Conservation (phyloP, 495 filamentous ascomycete species). For the Pyrenula massariospora region DNA sequence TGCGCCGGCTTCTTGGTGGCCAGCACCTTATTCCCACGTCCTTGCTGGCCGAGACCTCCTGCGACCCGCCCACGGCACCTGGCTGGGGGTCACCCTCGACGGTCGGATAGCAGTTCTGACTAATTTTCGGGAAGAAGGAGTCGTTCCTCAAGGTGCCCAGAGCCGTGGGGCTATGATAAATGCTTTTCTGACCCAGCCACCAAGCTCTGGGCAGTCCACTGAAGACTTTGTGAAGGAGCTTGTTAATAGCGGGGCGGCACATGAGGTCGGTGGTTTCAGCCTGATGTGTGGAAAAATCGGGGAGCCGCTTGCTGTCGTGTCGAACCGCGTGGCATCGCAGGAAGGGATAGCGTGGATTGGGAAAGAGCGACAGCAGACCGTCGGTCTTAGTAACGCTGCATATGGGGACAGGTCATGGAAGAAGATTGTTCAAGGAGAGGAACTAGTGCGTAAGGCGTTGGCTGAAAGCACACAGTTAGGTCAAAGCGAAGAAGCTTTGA, state of each 20-base stretch:
- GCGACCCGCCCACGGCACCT: conserved; percentile 64
- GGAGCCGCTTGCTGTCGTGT: conserved; percentile 73
- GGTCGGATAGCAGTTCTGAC: conserved; percentile 86
- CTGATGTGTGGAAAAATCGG: conserved; percentile 76
- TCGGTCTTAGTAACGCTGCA: conserved; percentile 78
- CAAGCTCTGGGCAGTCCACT: conserved; percentile 23
- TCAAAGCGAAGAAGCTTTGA: conserved; percentile 49
- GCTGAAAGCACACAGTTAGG: conserved; percentile 29
- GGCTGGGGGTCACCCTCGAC: conserved; percentile 78
- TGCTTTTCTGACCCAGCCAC: conserved; percentile 57
- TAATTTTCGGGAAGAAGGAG: conserved; percentile 77
- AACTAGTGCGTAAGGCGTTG: conserved; percentile 34
- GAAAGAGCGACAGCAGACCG: conserved; percentile 45
- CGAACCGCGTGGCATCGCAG: conserved; percentile 62
- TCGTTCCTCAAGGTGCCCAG: conserved; percentile 42
- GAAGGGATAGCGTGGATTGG: conserved; percentile 57
- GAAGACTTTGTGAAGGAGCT: conserved; percentile 58
- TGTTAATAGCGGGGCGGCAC: conserved; percentile 34
- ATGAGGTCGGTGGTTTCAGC: conserved; percentile 81
- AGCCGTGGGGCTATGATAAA: conserved; percentile 81
- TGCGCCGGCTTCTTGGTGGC: conserved; percentile 75
- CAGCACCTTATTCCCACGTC: conserved; percentile 41
- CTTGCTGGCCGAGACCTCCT: conserved; percentile 60
- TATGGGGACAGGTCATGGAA: conserved; percentile 68
- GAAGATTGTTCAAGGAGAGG: conserved; percentile 59